Conservation (phyloP, 352 stramenopile genomes). For the Phytophthora aleatoria region DNA sequence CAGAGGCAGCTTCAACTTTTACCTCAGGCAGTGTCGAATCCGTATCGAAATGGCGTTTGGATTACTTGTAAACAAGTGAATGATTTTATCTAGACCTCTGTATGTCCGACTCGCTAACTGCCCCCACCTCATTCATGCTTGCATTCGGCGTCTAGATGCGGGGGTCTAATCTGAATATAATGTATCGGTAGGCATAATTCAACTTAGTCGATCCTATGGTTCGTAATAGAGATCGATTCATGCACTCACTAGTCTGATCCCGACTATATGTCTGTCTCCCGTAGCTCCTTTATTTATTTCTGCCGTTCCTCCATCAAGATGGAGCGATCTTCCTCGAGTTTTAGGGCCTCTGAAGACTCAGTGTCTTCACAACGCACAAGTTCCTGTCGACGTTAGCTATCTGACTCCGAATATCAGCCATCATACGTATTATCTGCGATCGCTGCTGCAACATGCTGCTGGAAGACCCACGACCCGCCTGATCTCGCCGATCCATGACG, state of each 20-base stretch:
- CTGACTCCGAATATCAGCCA: not conserved
- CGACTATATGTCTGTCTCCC: not conserved
- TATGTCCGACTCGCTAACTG: not conserved
- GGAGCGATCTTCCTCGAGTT: not conserved
- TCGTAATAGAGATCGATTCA: too few species aligned
- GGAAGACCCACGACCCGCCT: not conserved
- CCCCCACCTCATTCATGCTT: not conserved
- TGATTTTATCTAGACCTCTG: not conserved
- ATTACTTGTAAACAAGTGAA: too few species aligned
- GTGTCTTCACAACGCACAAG: not conserved
- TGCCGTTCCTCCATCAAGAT: not conserved
- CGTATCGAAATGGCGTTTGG: too few species aligned
- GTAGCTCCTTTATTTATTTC: not conserved
- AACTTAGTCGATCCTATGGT: too few species aligned
- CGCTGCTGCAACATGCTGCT: not conserved
- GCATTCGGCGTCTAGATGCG: too few species aligned
- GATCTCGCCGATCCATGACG: not conserved
- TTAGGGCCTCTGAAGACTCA: not conserved
- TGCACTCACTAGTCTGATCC: too few species aligned
- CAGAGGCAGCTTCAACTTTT: not conserved
- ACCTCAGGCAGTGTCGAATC: too few species aligned
- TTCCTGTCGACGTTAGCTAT: not conserved
- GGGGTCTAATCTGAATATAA: too few species aligned
- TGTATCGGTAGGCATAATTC: too few species aligned
- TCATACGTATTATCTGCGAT: not conserved